Evolutionary conservation across 2,329 filamentous ascomycete genomes (phyloP), one percentile per base, ranked within the genome.

Genomic region (Eutypa lata): DNA sequence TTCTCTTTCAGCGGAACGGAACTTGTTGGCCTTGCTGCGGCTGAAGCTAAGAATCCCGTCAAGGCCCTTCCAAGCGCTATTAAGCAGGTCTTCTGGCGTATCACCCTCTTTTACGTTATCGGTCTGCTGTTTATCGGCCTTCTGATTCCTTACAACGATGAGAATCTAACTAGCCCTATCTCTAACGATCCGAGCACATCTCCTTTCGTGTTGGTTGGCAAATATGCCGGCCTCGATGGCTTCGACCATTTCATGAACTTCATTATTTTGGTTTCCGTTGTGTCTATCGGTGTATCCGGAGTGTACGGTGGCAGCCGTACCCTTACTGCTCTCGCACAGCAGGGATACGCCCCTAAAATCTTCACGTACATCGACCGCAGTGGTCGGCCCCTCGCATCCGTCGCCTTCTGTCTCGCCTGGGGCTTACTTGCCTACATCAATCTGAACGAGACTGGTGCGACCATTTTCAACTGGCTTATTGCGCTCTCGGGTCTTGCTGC

Each of bases 51-150:
- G 10, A 89, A 90, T 64, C 88, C 88, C 0, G 79, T 83, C 52
- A 86, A 89, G 65, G 82, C 87, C 0, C 79, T 96, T 1, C 91
- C 91, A 0, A 86, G 84, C 2, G 91, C 91, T 5, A 86, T 93
- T 63, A 95, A 94, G 74, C 91, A 95, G 66, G 89, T 82, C 31
- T 82, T 82, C 53, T 82, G 79, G 78, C 77, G 79, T 59, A 81
- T 82, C 54, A 79, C 76, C 0, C 65, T 81, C 3, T 82, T 82
- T 58, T 82, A 82, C 56, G 68, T 82, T 46, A 68, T 82, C 2
- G 77, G 77, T 35, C 71, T 82, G 14, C 71, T 78, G 49, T 76
- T 81, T 11, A 73, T 81, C 16, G 79, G 79, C 14, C 70, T 83
- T 5, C 65, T 82, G 5, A 69, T 82, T 37, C 67, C 69, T 49